Evolutionary conservation across 1,284 basidiomycete species (phyloP), one percentile per base, ranked within the genome.

Genomic region (Malassezia yamatoensis): DNA sequence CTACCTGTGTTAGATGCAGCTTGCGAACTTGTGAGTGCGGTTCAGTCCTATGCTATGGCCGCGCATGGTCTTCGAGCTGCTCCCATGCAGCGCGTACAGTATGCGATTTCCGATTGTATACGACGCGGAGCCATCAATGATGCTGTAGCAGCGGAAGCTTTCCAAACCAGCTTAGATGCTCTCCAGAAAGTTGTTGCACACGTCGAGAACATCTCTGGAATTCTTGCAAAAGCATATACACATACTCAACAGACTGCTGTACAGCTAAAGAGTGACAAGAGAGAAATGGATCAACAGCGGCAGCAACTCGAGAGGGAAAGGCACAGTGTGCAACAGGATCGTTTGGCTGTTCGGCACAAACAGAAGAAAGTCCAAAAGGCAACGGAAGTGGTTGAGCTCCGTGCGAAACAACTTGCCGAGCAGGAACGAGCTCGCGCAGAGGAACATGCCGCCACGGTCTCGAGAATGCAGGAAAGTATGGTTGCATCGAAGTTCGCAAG

Each of bases 1-100:
- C 37, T 18, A 18, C 18, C 40, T 6, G 32, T 43, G 29, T 20
- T 49, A 6, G 43, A 41, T 33, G 49, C 54, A 2, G 39, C 39
- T 6, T 52, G 50, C 36, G 50, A 48, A 13, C 24, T 51, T 16
- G 50, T 58, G 3, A 38, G 11, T 24, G 34, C 45, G 1, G 38
- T 58, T 32, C 55, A 58, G 50, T 18, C 33, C 32, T 58, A 58
- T 39, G 55, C 43, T 5, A 58, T 58, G 50, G 55, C 55, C 1
- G 50, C 55, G 13, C 51, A 58, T 33, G 50, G 50, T 16, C 33
- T 57, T 2, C 43, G 44, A n/a, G 36, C 42, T 29, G 34, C 37
- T 35, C 47, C 35, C 8, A 11, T 49, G 33, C 20, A 29, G 10
- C 47, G 47, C 47, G 47, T 39, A 9, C 21, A 37, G 47, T 38